Conservation (phyloP, 1,284 basidiomycete genomes). For the Inonotus obliquus region DNA sequence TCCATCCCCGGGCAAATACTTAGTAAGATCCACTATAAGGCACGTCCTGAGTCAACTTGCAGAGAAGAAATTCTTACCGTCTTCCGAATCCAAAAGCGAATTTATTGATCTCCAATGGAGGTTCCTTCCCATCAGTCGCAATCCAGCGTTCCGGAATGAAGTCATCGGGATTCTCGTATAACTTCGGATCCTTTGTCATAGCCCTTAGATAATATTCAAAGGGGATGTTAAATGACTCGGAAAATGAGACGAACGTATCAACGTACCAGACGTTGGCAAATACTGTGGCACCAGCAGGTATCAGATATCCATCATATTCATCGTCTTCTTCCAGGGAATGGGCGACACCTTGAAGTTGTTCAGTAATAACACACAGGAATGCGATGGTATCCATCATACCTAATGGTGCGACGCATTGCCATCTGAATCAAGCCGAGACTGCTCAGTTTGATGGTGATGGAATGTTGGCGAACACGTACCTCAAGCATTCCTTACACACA, state of each 20-base stretch:
- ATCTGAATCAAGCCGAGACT: not conserved
- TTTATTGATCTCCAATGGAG: conserved; percentile 1
- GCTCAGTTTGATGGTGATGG: not conserved
- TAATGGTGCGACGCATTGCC: conserved; percentile 4
- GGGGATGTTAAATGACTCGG: not conserved
- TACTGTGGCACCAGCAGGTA: conserved; percentile 24
- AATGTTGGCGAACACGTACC: not conserved
- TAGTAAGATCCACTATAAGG: no score
- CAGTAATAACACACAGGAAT: not conserved
- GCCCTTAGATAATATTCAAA: conserved; percentile 1
- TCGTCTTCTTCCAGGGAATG: conserved; percentile 15
- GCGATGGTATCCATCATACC: not conserved
- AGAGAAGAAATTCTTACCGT: no score
- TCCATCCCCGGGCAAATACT: conserved; percentile 16
- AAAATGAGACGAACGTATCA: not conserved
- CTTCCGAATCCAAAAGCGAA: conserved; percentile 11
- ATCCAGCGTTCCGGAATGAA: conserved; percentile 17
- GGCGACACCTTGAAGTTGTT: conserved; percentile 2
- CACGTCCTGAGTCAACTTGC: no score
- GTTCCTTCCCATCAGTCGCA: not conserved
- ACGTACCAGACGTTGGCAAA: conserved; percentile 28
- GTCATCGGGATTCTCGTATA: conserved; percentile 14
- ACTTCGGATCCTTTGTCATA: conserved; percentile 10
- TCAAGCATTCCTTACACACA: conserved; percentile 17
- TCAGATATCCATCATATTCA: conserved; percentile 7